Evolutionary conservation across 768 basidiomycete species (phyloP).

Genomic region (Mycena galericulata): DNA sequence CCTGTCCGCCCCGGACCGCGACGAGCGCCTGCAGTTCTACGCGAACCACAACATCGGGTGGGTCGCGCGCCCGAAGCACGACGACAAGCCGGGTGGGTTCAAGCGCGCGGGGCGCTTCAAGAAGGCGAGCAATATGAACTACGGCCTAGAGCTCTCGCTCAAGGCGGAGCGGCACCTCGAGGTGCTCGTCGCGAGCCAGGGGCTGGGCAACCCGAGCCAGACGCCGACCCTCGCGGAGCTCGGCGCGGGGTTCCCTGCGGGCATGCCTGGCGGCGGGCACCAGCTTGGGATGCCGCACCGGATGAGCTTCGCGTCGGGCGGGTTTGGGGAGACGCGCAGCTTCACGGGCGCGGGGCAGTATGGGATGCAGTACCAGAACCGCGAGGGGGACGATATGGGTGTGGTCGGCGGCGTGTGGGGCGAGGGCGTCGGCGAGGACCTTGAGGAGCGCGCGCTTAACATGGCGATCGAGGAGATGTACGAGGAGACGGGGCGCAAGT

Average conservation of each 20-base stretch:
- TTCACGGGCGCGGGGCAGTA: slow-evolving; percentile 52
- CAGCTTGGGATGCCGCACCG: slow-evolving; percentile 20
- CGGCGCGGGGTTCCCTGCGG: background rate
- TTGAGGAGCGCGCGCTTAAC: slow-evolving; percentile 80
- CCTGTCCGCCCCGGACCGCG: slow-evolving; percentile 67
- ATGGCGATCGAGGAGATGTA: slow-evolving; percentile 81
- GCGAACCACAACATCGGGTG: slow-evolving; percentile 79
- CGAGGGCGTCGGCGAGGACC: slow-evolving; percentile 33
- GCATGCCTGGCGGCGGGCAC: background rate
- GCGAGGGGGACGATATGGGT: slow-evolving; percentile 68
- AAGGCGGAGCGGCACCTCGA: slow-evolving; percentile 66
- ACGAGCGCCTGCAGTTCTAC: slow-evolving; percentile 76
- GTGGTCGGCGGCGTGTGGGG: slow-evolving; percentile 41
- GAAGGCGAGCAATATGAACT: slow-evolving; percentile 95
- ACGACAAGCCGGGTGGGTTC: slow-evolving; percentile 63
- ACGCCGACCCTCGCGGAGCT: slow-evolving; percentile 27
- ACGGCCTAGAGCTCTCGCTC: slow-evolving; percentile 77
- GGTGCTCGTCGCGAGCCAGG: slow-evolving; percentile 47
- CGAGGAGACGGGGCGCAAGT: slow-evolving; percentile 62
- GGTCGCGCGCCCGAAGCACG: slow-evolving; percentile 82
- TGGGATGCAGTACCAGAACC: slow-evolving; percentile 76
- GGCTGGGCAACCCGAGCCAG: slow-evolving; percentile 10
- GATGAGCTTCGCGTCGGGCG: slow-evolving; percentile 40
- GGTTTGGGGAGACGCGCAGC: slow-evolving; percentile 38
- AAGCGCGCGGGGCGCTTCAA: slow-evolving; percentile 89